A percentile compares a stretch with the other conserved stretches of the same genome.
Conservation (phyloP, 257 asterid genomes). For the Solanum rostratum region DNA sequence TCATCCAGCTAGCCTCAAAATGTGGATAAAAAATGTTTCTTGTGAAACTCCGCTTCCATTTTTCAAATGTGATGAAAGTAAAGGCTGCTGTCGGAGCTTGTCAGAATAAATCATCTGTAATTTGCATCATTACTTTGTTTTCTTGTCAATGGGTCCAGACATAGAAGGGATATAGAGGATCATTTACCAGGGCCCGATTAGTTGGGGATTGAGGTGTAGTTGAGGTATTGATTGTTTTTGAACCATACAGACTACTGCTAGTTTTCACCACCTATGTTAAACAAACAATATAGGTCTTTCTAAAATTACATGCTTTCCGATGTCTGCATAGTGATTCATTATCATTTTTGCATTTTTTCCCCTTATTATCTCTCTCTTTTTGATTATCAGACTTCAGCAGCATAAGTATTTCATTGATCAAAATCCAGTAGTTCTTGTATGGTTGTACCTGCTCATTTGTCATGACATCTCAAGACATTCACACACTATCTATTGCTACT, state of each 20-base stretch:
- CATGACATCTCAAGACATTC: not conserved
- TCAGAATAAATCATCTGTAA: not conserved
- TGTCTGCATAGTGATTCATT: not conserved
- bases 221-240: not conserved
- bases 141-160: not conserved
- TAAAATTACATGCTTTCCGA: not conserved
- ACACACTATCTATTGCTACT: not conserved
- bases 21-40: not conserved
- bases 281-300: not conserved
- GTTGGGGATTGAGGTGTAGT: not conserved
- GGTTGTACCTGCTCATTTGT: not conserved
- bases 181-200: not conserved
- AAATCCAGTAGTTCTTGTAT: not conserved
- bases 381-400: not conserved
- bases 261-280: not conserved
- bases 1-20: too few species aligned
- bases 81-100: not conserved
- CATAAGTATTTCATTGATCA: not conserved
- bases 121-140: not conserved
- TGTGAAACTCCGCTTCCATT: not conserved
- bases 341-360: not conserved
- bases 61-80: not conserved
- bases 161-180: not conserved
- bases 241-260: not conserved
- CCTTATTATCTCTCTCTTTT: not conserved